phyloP scores from a whole-genome alignment of 257 asterid species.

The Henckelia pumila region DNA sequence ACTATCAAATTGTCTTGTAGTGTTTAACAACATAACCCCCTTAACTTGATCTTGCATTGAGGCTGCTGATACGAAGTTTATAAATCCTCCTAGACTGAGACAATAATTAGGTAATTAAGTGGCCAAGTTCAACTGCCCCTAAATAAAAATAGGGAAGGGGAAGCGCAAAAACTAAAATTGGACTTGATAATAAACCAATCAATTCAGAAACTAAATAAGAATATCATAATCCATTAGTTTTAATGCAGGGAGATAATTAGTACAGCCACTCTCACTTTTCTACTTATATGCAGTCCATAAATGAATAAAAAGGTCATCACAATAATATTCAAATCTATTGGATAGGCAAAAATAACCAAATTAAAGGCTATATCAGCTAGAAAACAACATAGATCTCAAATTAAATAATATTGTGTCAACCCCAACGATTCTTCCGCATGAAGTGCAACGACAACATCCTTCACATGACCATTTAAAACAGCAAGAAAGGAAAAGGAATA shows the following conservation, averaged over 20 bases:
- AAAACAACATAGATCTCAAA: too few relatives aligned
- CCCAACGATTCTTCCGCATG: too few relatives aligned
- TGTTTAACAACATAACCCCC: constrained; percentile 77
- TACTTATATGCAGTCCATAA: too few relatives aligned
- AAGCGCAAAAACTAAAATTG: background rate
- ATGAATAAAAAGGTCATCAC: too few relatives aligned
- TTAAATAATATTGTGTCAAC: too few relatives aligned
- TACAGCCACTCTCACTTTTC: too few relatives aligned
- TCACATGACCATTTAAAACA: too few relatives aligned
- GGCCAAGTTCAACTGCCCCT: constrained; percentile 6
- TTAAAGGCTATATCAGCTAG: too few relatives aligned
- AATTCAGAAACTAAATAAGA: background rate
- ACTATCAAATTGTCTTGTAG: constrained; percentile 90
- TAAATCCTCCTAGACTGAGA: constrained; percentile 94
- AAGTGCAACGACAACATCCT: too few relatives aligned
- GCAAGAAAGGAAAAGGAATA: background rate
- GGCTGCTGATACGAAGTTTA: constrained; percentile 76
- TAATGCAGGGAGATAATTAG: too few relatives aligned
- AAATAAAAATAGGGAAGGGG: constrained; percentile 12
- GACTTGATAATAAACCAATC: background rate
- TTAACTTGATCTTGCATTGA: constrained; percentile 62
- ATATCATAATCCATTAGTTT: background rate
- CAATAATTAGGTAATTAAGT: constrained; percentile 21
- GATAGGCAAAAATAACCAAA: too few relatives aligned
- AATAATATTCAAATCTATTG: too few relatives aligned